Evolutionary conservation across 306 rosid species (phyloP), one percentile per base, ranked within the genome.

Genomic region (Mimosa pudica): DNA sequence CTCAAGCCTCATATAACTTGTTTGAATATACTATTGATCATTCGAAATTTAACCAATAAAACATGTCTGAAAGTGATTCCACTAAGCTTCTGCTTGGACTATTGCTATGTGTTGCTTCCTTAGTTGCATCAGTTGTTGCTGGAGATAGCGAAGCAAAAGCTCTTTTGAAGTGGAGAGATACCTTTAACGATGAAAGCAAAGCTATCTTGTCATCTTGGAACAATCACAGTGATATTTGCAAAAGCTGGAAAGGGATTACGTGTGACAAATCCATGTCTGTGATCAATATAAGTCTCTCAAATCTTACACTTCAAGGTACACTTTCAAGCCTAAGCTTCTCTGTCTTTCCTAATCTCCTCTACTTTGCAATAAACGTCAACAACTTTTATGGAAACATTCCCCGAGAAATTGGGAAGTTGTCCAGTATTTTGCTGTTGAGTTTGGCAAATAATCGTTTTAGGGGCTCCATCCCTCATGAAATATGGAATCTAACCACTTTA

Each of bases 71-170:
- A 58, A 20, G 64, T 6, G 64, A 58, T 58, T 58, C 64, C 35
- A n/a, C 64, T 4, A 13, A 69, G 35, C 35, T 24, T 24, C 30
- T 44, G 11, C 16, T 69, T 8, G 33, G 35, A n/a, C 49, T 30
- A 11, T 48, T 33, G 30, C 33, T 71, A 6, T 33, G 13, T 13
- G 30, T 41, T 17, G 67, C 41, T 61, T 61, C 41, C 2, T 61
- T 61, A 2, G 5, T 38, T 30, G 67, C 41, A 61, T 61, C 38
- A 9, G 67, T 4, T 33, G 54, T 18, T 63, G 18, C 44, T 11
- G n/a, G 14, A 63, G 18, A 63, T 36, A 65, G 20, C 3, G 49
- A 71, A 71, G 61, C 76, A 17, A 33, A 49, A 13, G 76, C 76
- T 16, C 45, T 71, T 4, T 1, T 71, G 45, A 71, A 30, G 3